A percentile compares a stretch with the other conserved stretches of the same genome.
Evolutionary conservation across 2,329 filamentous ascomycete genomes (phyloP).

Genomic region (Tothia fuscella): DNA sequence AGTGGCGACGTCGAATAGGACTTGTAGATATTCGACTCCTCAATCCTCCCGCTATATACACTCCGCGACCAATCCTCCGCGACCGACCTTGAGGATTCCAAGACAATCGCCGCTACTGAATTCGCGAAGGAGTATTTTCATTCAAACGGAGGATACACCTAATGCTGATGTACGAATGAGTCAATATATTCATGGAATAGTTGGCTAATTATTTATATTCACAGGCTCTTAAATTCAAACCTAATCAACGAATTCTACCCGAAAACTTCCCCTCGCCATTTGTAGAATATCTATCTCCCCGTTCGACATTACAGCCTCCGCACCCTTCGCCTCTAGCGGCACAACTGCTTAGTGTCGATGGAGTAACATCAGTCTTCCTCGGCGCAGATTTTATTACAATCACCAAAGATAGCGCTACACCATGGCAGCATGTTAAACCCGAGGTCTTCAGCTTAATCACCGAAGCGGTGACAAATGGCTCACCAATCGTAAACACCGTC

Average conservation of each 20-base stretch:
- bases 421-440: conserved; percentile 90
- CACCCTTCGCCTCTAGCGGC: conserved; percentile 86
- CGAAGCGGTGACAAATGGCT: conserved; percentile 75
- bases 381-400: conserved; percentile 94
- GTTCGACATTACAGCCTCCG: conserved; percentile 76
- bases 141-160: conserved; percentile 89
- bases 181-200: background rate
- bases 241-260: conserved; percentile 77
- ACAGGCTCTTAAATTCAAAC: conserved; percentile 78
- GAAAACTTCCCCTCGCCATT: conserved; percentile 60
- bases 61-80: background rate
- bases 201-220: conserved; percentile 4
- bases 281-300: conserved; percentile 82
- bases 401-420: conserved; percentile 74
- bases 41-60: conserved; percentile 1
- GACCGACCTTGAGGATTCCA: background rate
- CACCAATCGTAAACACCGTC: conserved; percentile 63
- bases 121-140: conserved; percentile 68
- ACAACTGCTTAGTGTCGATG: conserved; percentile 84
- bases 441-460: conserved; percentile 94
- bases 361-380: conserved; percentile 90
- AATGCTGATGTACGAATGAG: conserved; percentile 61
- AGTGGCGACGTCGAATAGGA: background rate
- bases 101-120: background rate
- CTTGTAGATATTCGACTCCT: conserved; percentile 6